Base-by-base conservation (phyloP, 2,329 filamentous ascomycete species). In the Fusarium sulawesiense region DNA sequence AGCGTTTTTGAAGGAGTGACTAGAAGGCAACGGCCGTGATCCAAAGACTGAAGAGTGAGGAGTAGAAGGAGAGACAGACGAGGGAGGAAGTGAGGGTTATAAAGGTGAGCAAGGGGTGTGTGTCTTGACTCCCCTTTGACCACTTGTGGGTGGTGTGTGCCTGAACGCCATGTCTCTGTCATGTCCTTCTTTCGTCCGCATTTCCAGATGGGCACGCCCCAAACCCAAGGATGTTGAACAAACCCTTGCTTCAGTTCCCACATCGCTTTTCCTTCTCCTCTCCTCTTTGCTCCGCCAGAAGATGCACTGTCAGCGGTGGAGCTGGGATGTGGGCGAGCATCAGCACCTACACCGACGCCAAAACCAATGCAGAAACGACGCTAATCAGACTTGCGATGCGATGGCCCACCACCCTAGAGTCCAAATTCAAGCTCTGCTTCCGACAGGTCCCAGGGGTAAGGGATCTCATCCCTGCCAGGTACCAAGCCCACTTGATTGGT, bases 31-130 rank as follows among this genome's bases (percentile, higher is more conserved):
- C 72, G 65, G 59, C 68, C 65, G 71, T 72, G 64, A 70, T 71
- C 60, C 65, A 66, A 60, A 49, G 60, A 51, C 40, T 63, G 59
- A 70, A 56, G 64, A 47, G 55, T 64, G 44, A 59, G 56, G 62
- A 44, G 56, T 23, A 47, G 49, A 62, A 66, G 46, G 25, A 60
- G 46, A 56, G 23, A 29, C 30, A 32, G 37, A 63, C 64, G 58
- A 60, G 70, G 74, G 72, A 74, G 73, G 73, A 73, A 63, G 66
- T 59, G 70, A 67, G 66, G 61, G 50, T 76, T 76, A 76, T 76
- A 76, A 76, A 73, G 70, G 61, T 58, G 59, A 66, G 68, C 71
- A 72, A 70, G 72, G 74, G 73, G 65, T 64, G 73, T 74, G 70
- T 74, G 71, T 60, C 49, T 53, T 51, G 49, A 51, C 44, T 48